phyloP scores from a whole-genome alignment of 116 monocot species.

The Iris pallida region DNA sequence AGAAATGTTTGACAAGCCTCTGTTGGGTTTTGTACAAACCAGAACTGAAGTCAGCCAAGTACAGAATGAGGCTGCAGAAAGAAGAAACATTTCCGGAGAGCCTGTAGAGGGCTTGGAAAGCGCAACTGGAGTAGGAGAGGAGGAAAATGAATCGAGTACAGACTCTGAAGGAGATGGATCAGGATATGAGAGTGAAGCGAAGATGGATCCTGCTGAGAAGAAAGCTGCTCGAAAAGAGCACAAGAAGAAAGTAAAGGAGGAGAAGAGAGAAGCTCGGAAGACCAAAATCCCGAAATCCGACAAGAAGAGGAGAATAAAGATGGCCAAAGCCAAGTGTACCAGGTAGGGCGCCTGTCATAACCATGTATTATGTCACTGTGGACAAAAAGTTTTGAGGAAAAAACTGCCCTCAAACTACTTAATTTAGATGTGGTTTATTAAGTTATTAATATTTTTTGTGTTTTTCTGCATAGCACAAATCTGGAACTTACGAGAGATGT shows the following conservation, averaged over 20 bases:
- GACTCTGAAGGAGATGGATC: slow-evolving; percentile 40
- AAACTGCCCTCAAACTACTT: too few relatives aligned
- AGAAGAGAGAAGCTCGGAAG: slow-evolving; percentile 86
- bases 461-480: too few relatives aligned
- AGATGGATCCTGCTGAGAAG: slow-evolving; percentile 41
- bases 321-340: slow-evolving; percentile 82
- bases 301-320: slow-evolving; percentile 80
- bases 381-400: too few relatives aligned
- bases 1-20: slow-evolving; percentile 62
- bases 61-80: slow-evolving; percentile 8
- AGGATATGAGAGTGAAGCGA: slow-evolving; percentile 12
- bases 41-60: slow-evolving; percentile 16
- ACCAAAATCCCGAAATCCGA: slow-evolving; percentile 70
- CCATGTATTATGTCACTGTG: too few relatives aligned
- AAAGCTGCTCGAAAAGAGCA: slow-evolving; percentile 86
- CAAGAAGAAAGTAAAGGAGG: slow-evolving; percentile 96
- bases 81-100: not conserved
- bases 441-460: too few relatives aligned
- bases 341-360: slow-evolving; percentile 19
- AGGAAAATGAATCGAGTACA: slow-evolving; percentile 21
- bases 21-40: slow-evolving; percentile 50
- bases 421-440: too few relatives aligned
- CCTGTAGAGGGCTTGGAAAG: slow-evolving; percentile 6
- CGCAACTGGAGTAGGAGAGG: slow-evolving; percentile 18
- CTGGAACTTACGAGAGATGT: too few relatives aligned